Evolutionary conservation across 1,139 yeast genomes (phyloP), one percentile per base, ranked within the genome.

Genomic region (Spathaspora sp.): DNA sequence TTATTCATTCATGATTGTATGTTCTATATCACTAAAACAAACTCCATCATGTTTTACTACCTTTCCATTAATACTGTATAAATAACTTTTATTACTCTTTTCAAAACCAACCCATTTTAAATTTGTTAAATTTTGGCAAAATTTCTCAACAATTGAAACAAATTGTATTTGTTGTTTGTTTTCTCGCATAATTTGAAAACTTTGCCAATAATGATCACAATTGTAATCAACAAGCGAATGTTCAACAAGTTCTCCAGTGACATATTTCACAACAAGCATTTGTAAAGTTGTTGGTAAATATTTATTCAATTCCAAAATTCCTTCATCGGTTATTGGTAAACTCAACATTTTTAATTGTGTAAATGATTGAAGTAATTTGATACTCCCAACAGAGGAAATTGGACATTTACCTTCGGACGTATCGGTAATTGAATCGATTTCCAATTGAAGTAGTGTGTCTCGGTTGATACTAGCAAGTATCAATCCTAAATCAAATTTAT

Each of bases 271-370:
- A 13, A 31, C 18, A 15, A 31, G 18, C 36, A 13, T 31, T 13
- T 31, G 18, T 15, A 31, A 31, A 13, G 9, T 33, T 3, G 17
- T 2, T 9, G 43, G 24, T 27, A 45, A 46, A 24, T 33, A 44
- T 25, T 45, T 43, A 16, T 47, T 25, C 13, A 48, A 27, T 23
- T 50, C 45, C 17, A 45, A 33, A 3, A 50, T 42, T 31, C 47
- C 53, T 34, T 46, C 48, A 39, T 50, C 50, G 1, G 45, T 36
- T 15, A 47, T 26, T 17, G 53, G 46, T 10, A 53, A 13, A 16
- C 48, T 40, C n/a, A 58, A 47, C 45, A 48, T 51, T n/a, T 48
- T 41, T 26, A 57, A 49, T 15, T 51, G 39, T 24, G 46, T 27
- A 38, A 52, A 52, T 8, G 41, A n/a, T 7, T 37, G 9, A 7